phyloP scores from a whole-genome alignment of 495 filamentous ascomycete genomes.

The Hypoxylon fuscum region DNA sequence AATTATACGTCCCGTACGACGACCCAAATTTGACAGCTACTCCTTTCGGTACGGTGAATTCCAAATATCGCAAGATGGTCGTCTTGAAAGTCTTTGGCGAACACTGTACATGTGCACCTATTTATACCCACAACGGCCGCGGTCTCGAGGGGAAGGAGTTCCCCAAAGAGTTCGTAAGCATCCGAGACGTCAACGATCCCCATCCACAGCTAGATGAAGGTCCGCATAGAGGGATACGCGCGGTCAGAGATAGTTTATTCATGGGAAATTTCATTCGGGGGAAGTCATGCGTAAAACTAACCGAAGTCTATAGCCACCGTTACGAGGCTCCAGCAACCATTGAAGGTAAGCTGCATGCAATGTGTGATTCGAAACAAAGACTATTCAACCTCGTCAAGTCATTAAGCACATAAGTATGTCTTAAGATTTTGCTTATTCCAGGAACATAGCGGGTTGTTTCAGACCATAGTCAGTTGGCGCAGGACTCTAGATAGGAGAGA shows the following conservation, averaged over 20 bases:
- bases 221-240: conserved; percentile 10
- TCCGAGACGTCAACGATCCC: conserved; percentile 27
- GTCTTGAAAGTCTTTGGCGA: conserved; percentile 25
- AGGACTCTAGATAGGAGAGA: too few relatives aligned
- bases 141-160: conserved; percentile 33
- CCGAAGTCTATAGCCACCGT: conserved; percentile 27
- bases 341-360: conserved; percentile 20
- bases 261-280: conserved; percentile 22
- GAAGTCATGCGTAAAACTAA: conserved; percentile 34
- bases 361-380: background rate
- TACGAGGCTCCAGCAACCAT: conserved; percentile 38
- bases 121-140: conserved; percentile 37
- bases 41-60: conserved; percentile 28
- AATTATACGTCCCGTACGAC: conserved; percentile 13
- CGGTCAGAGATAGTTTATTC: background rate
- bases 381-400: conserved; percentile 13
- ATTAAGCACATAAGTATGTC: conserved; percentile 1
- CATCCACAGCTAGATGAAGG: conserved; percentile 21
- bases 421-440: too few relatives aligned
- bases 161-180: conserved; percentile 28
- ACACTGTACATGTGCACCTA: conserved; percentile 33
- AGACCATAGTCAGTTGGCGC: too few relatives aligned
- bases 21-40: conserved; percentile 36
- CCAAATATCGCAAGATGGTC: conserved; percentile 42
- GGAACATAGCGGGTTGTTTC: too few relatives aligned